Percentiles rank a stretch among this genome's conserved stretches.
Evolutionary conservation across 192 early-diverging fungal genomes (phyloP).

Genomic region (Glomus cerebriforme): DNA sequence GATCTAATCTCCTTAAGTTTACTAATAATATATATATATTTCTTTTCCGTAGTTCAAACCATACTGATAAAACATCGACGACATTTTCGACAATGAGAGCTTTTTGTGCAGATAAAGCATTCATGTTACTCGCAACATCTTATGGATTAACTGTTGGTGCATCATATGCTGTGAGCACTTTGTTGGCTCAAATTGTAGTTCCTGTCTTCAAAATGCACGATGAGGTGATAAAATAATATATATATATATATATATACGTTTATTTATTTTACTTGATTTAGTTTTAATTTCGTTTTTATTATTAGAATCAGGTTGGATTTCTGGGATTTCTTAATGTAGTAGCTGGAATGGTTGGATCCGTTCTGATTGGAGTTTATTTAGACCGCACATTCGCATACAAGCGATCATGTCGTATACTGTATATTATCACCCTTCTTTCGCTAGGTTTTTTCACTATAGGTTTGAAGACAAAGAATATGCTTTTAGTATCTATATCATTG

Average conservation of each 20-base stretch:
- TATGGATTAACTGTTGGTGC: constrained; percentile 45
- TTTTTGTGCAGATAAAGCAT: constrained; percentile 16
- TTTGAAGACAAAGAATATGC: constrained; percentile 19
- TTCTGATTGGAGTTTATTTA: constrained; percentile 38
- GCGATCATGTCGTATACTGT: constrained; percentile 34
- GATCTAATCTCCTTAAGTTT: neutral
- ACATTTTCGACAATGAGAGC: neutral
- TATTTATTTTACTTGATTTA: too few species aligned
- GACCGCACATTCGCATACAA: constrained; percentile 38
- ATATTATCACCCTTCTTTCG: constrained; percentile 30
- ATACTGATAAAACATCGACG: too few species aligned
- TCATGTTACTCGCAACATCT: constrained; percentile 37
- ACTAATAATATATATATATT: constrained; percentile 3
- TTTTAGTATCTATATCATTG: constrained; percentile 37
- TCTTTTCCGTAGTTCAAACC: neutral
- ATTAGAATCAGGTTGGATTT: constrained; percentile 33
- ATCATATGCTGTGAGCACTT: constrained; percentile 42
- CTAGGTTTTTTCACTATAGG: constrained; percentile 27
- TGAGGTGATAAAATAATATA: constrained; percentile 1
- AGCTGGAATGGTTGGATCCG: constrained; percentile 39
- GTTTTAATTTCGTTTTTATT: neutral
- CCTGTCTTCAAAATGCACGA: constrained; percentile 38
- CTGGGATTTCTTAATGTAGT: constrained; percentile 39
- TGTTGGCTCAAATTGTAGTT: constrained; percentile 44
- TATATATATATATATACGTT: neutral